A percentile compares a stretch with the other conserved stretches of the same genome.
Evolutionary conservation across 306 rosid species (phyloP).

Genomic region (Quercus wislizeni): DNA sequence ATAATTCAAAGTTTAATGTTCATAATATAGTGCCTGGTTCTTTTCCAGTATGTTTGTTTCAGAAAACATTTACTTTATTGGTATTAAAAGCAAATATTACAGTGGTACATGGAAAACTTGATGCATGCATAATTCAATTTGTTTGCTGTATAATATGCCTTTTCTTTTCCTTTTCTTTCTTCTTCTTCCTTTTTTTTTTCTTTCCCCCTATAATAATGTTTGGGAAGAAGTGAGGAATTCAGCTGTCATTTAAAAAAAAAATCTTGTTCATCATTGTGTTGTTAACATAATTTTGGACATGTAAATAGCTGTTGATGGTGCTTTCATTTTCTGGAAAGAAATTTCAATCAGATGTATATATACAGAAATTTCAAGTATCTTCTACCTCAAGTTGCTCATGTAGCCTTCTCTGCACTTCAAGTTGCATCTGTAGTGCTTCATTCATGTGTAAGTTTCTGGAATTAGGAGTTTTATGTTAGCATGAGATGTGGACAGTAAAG

Average conservation of each 20-base stretch:
- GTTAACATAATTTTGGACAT: not conserved
- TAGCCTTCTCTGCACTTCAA: constrained; percentile 83
- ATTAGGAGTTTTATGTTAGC: constrained; percentile 17
- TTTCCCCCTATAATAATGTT: not conserved
- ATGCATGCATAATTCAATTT: not conserved
- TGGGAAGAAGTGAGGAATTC: not conserved
- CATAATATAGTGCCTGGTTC: not conserved
- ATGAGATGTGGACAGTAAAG: constrained; percentile 10
- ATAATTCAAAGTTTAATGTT: not conserved
- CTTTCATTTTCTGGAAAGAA: not conserved
- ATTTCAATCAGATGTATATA: not conserved
- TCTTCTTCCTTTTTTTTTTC: not conserved
- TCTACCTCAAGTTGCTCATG: constrained; percentile 91
- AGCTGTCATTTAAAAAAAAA: not conserved
- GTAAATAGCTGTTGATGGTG: too few species aligned
- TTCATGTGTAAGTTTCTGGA: constrained; percentile 63
- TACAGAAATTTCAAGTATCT: not conserved
- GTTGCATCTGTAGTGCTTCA: constrained; percentile 79
- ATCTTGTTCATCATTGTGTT: not conserved
- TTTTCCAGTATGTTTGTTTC: not conserved
- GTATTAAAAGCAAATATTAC: not conserved
- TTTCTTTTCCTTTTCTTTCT: not conserved
- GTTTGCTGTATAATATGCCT: not conserved
- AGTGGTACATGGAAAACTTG: not conserved
- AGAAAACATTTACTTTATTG: not conserved